Evolutionary conservation across 805 yeast species (phyloP), one percentile per base, ranked within the genome.

Genomic region (Ogataea degrootiae): DNA sequence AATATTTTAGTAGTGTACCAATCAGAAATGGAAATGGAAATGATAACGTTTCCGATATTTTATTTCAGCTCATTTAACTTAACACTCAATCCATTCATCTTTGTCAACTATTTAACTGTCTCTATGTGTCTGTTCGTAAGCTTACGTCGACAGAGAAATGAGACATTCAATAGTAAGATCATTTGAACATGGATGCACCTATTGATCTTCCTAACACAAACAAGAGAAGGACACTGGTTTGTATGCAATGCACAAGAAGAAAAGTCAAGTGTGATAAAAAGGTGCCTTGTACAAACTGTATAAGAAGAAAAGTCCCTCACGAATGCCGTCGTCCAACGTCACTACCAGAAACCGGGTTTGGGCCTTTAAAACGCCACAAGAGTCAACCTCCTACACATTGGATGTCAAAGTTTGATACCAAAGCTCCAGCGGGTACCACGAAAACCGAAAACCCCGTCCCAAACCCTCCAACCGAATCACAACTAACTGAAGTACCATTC

Each of bases 251-350:
- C 39, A 43, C 60, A 2, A 38, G 45, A 16, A 45, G 63, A 23
- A 59, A 59, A 26, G 61, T 59, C 34, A 53, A 49, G 29, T 59
- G 63, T 38, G 60, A 59, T 44, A 59, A 59, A 49, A 46, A 50
- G 8, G 44, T 57, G 5, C 63, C 63, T 3, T 60, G 62, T 37
- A 43, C 29, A 2, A 58, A 53, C 26, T 59, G 63, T 42, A 40
- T 51, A 8, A 47, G 49, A 22, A 42, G 61, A 29, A 48, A 52
- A 38, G 50, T 46, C n/a, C 42, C 52, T 1, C 52, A 52, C 40
- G 47, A 47, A 21, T 58, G 61, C 34, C 50, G 53, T 9, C 53
- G 57, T 11, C 47, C 51, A 9, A 29, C 47, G 8, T 17, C 48
- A n/a, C 7, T 31, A 22, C 34, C 42, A 23, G 33, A 29, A 14